Percentiles rank a stretch among this genome's conserved stretches.
Conservation (phyloP, 345 rosid species). For the Erodium maritimum region DNA sequence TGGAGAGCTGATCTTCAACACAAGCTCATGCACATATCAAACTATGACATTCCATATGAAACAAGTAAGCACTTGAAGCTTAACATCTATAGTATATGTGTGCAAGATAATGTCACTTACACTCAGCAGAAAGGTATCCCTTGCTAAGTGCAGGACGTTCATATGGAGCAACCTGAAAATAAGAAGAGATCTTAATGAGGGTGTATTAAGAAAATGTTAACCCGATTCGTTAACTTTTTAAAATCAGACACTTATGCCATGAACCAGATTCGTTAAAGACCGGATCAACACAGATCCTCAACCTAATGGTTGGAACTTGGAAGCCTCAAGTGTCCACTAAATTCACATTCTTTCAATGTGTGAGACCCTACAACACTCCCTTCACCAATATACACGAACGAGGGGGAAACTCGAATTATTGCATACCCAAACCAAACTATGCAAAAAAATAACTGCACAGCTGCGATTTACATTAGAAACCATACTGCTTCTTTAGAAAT, state of each 20-base stretch:
- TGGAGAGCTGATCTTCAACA: background rate
- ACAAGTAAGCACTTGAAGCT: background rate
- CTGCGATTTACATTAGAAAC: background rate
- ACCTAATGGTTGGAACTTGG: too few species aligned
- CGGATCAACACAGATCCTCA: too few species aligned
- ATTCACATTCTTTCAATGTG: too few species aligned
- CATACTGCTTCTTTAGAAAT: constrained; percentile 91
- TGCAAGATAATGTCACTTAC: constrained; percentile 20
- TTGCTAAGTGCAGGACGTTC: constrained; percentile 98
- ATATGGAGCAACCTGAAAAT: constrained; percentile 78
- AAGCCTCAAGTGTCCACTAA: too few species aligned
- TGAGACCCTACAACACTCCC: too few species aligned
- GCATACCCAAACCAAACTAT: too few species aligned
- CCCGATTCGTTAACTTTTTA: background rate
- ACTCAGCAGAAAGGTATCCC: constrained; percentile 81
- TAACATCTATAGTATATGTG: background rate
- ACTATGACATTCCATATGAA: background rate
- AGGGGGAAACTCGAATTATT: too few species aligned
- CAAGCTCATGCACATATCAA: background rate
- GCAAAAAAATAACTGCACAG: background rate
- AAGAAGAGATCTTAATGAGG: constrained; percentile 2
- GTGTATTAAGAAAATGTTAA: background rate
- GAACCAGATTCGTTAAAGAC: too few species aligned
- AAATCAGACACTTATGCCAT: too few species aligned
- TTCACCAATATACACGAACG: too few species aligned